phyloP scores from a whole-genome alignment of 306 rosid species.

The Sindora glabra region DNA sequence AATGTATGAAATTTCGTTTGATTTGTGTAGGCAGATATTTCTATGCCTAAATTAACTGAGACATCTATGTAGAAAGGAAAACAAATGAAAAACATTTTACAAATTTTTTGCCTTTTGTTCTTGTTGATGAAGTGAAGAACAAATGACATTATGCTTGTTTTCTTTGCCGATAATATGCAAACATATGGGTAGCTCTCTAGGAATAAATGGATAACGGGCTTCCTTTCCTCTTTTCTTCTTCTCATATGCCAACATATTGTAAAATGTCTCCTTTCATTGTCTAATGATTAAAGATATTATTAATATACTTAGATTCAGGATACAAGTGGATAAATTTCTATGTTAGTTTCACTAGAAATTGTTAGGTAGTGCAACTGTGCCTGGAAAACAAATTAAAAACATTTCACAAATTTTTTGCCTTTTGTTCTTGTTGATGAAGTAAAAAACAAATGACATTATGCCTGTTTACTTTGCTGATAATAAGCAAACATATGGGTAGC shows the following conservation, averaged over 20 bases:
- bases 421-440: neutral
- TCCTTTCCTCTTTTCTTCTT: too few relatives aligned
- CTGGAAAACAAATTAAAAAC: neutral
- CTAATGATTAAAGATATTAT: neutral
- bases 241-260: neutral
- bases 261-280: neutral
- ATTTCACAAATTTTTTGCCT: too few relatives aligned
- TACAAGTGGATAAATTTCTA: neutral
- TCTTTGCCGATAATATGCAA: neutral
- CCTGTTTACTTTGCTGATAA: neutral
- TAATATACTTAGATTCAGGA: neutral
- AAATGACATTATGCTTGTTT: conserved; percentile 3
- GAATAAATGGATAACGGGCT: neutral
- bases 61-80: neutral
- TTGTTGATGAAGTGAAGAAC: neutral
- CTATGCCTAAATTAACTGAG: neutral
- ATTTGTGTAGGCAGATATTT: conserved; percentile 2
- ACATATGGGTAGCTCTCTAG: neutral
- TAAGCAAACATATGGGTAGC: neutral
- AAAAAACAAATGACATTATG: conserved; percentile 8
- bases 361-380: too few relatives aligned
- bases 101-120: too few relatives aligned
- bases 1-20: neutral
- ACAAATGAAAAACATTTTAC: neutral
- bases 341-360: neutral